Base-by-base conservation (phyloP, 768 basidiomycete genomes). In the Inosperma sp. region DNA sequence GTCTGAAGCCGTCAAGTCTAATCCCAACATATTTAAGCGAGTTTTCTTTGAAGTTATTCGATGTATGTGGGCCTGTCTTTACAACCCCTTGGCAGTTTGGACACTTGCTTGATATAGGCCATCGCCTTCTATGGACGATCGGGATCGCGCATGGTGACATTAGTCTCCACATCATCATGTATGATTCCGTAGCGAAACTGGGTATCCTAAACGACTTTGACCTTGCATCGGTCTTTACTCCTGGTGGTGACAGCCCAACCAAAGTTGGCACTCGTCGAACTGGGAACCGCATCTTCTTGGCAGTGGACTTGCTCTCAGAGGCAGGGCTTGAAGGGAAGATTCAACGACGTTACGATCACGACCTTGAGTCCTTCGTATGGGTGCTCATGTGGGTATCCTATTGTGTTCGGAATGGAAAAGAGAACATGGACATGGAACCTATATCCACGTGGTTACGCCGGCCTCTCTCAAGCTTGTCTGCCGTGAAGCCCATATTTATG, bases 91-190 rank as follows among this genome's bases (percentile, higher is more conserved):
- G 21, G 21, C 7, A 37, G 8, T 19, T 21, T 54, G 30, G 27
- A 17, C 23, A 12, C 16, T 14, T 39, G 2, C 6, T 31, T n/a
- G 50, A 37, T 42, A 12, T 56, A 68, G 64, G 61, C 36, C 63
- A 66, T 54, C 59, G 48, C 27, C 13, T 49, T n/a, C 59, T 68
- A 26, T 67, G 69, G 65, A 36, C 34, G 16, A 13, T 40, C 10
- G 57, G 56, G 7, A 49, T 71, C 7, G 25, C 55, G 23, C 68
- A 72, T 26, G 51, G 58, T 3, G 67, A 70, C 42, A 64, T 68
- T 29, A 70, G 66, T 52, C 43, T 61, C 2, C 43, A 34, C 10
- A 70, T 71, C 49, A 44, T 68, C 3, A 69, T 67, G 66, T 64
- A 51, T n/a, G 49, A 62, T n/a, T n/a, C n/a, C n/a, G n/a, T n/a